Percentiles rank a stretch among this genome's conserved stretches.
phyloP scores from a whole-genome alignment of 192 early-diverging fungal genomes.

The Backusella morwellensis region DNA sequence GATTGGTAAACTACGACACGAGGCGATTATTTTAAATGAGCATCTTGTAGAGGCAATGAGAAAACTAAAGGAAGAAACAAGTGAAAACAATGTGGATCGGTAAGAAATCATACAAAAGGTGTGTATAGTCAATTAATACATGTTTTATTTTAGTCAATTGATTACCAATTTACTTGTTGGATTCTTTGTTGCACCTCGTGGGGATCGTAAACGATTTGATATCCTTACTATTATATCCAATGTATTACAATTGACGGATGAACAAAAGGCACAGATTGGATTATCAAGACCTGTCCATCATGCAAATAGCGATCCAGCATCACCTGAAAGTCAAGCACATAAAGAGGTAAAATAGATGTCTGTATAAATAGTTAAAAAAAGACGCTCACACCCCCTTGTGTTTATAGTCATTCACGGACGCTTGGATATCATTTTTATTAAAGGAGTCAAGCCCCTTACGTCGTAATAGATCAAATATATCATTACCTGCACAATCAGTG shows the following conservation, averaged over 20 bases:
- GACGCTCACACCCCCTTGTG: background rate
- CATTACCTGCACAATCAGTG: background rate
- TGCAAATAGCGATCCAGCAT: constrained; percentile 44
- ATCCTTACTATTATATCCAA: constrained; percentile 87
- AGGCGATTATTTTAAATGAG: constrained; percentile 83
- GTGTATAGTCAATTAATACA: too few relatives aligned
- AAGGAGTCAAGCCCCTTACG: constrained; percentile 53
- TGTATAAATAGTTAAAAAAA: background rate
- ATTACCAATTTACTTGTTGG: constrained; percentile 89
- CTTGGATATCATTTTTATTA: constrained; percentile 79
- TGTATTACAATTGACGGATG: constrained; percentile 83
- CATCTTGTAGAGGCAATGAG: constrained; percentile 93
- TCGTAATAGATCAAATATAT: constrained; percentile 5
- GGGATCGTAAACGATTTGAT: constrained; percentile 90
- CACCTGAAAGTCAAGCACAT: constrained; percentile 26
- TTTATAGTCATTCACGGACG: constrained; percentile 69
- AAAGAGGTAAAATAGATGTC: constrained; percentile 20
- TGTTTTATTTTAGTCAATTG: constrained; percentile 52
- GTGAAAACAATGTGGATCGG: constrained; percentile 77
- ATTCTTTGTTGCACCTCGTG: constrained; percentile 81
- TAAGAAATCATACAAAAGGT: constrained; percentile 18
- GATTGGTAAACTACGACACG: constrained; percentile 76
- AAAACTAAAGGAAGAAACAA: constrained; percentile 74
- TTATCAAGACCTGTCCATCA: constrained; percentile 55
- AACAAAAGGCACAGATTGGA: constrained; percentile 84